Conservation (phyloP, 1,284 basidiomycete genomes). For the Malassezia equina region DNA sequence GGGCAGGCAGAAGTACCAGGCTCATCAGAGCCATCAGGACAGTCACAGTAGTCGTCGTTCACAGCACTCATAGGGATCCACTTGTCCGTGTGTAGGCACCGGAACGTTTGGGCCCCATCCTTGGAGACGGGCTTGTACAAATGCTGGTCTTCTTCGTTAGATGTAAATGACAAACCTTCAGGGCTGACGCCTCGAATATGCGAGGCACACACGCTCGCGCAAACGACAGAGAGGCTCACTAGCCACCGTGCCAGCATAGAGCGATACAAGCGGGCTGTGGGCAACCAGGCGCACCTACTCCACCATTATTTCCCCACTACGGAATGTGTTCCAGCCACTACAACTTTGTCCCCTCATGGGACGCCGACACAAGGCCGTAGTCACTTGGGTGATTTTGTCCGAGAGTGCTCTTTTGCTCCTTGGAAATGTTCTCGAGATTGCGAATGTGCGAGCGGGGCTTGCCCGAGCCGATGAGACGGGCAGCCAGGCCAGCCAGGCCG, state of each 20-base stretch:
- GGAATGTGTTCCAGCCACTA: background rate
- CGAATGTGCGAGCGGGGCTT: background rate
- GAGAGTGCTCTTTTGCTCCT: background rate
- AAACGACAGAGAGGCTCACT: constrained; percentile 56
- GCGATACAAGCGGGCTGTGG: background rate
- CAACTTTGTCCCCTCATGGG: background rate
- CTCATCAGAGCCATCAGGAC: constrained; percentile 82
- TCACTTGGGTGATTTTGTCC: background rate
- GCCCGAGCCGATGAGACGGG: constrained; percentile 10
- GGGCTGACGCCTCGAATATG: constrained; percentile 13
- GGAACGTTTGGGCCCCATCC: constrained; percentile 21
- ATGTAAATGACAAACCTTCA: background rate
- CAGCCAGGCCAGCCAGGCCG: constrained; percentile 9
- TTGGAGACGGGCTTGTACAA: constrained; percentile 3
- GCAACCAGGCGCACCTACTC: background rate
- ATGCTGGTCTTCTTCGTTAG: constrained; percentile 2
- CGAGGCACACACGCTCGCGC: background rate
- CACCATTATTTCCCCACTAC: constrained; percentile 2
- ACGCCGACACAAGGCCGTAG: constrained; percentile 11
- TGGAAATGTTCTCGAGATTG: background rate
- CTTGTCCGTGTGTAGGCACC: constrained; percentile 30
- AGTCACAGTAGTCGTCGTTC: constrained; percentile 93
- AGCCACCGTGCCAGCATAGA: constrained; percentile 1
- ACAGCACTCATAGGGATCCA: constrained; percentile 60
- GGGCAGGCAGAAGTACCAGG: constrained; percentile 83